These are phyloP conservation scores for Akebia trifoliata DNA, from an alignment of 164 flowering plant genomes.

Conservation along the genomic window DNA sequence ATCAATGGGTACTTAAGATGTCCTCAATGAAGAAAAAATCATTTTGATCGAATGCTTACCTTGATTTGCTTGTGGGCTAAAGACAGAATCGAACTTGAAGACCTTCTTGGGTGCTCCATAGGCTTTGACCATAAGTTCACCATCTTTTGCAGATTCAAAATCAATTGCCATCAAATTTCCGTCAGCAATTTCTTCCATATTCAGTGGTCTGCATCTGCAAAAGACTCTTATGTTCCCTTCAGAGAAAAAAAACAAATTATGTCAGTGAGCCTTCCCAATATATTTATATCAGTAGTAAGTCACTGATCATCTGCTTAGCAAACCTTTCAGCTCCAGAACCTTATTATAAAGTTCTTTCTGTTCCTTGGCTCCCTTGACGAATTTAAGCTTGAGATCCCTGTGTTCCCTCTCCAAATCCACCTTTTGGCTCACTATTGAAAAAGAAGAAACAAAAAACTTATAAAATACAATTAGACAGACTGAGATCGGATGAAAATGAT, in stretches of 20 bases:
- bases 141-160: constrained; percentile 80
- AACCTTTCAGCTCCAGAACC: constrained; percentile 84
- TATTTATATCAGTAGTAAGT: not conserved
- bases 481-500: not conserved
- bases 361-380: constrained; percentile 63
- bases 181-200: constrained; percentile 54
- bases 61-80: constrained; percentile 76
- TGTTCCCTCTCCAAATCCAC: constrained; percentile 30
- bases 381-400: constrained; percentile 55
- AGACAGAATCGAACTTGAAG: constrained; percentile 89
- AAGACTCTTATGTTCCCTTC: constrained; percentile 93
- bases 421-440: constrained; percentile 46
- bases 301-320: not conserved
- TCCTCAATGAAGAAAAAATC: not conserved
- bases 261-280: not conserved
- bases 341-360: constrained; percentile 83
- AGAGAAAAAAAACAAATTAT: constrained; percentile 11
- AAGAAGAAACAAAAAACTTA: not conserved
- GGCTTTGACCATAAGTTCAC: constrained; percentile 65
- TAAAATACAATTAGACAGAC: not conserved
- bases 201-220: constrained; percentile 89
- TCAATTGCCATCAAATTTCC: constrained; percentile 70
- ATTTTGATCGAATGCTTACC: constrained; percentile 30
- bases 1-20: not conserved
- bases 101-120: constrained; percentile 57